A percentile compares a stretch with the other conserved stretches of the same genome.
Conservation (phyloP, 805 yeast species). For the Kuraishia cidri region DNA sequence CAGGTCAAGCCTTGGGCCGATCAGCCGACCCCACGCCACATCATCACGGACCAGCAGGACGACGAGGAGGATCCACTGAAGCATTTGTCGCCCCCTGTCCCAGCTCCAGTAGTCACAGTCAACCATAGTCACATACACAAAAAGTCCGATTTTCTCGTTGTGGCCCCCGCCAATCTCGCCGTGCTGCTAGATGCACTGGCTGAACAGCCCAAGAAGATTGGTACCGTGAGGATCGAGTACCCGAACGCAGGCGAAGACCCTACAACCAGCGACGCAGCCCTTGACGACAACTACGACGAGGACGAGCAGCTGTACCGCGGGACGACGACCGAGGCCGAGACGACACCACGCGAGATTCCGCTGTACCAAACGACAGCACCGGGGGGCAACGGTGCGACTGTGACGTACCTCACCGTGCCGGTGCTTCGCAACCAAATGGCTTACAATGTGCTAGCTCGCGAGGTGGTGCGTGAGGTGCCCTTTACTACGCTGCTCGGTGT, state of each 20-base stretch:
- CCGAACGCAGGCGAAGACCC: conserved; percentile 3
- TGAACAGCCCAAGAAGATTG: too few relatives aligned
- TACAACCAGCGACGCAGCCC: too few relatives aligned
- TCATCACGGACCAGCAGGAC: conserved; percentile 26
- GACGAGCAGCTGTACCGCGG: conserved; percentile 36
- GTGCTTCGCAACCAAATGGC: conserved; percentile 11
- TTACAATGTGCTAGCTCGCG: conserved; percentile 13
- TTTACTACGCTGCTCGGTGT: conserved; percentile 7
- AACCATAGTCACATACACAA: conserved; percentile 7
- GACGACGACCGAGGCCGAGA: conserved; percentile 15
- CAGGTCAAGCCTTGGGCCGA: conserved; percentile 43
- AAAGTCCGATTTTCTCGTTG: conserved; percentile 15
- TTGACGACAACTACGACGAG: conserved; percentile 27
- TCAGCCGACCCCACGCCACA: conserved; percentile 34
- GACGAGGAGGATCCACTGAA: conserved; percentile 11
- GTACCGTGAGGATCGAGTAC: conserved; percentile 4
- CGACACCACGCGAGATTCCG: conserved; percentile 10
- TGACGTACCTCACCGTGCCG: conserved; percentile 11
- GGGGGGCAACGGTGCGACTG: not conserved
- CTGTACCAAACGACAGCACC: conserved; percentile 2
- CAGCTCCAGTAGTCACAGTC: conserved; percentile 18
- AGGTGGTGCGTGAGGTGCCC: conserved; percentile 6
- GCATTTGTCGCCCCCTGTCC: conserved; percentile 13
- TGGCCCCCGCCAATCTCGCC: conserved; percentile 20
- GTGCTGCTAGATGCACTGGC: conserved; percentile 12